Conservation (phyloP, 1,284 basidiomycete genomes). For the Ganoderma lucidum region DNA sequence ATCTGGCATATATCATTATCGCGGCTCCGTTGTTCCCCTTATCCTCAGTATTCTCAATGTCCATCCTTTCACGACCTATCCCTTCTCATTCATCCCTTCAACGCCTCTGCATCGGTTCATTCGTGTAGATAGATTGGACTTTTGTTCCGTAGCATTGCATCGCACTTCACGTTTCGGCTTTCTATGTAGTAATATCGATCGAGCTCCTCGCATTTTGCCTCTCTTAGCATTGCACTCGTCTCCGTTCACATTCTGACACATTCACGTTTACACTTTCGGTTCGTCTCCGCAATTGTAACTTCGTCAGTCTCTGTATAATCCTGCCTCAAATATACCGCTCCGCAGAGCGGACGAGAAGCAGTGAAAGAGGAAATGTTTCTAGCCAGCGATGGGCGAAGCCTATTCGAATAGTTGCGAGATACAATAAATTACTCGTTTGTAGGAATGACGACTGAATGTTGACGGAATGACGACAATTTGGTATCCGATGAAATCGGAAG, state of each 20-base stretch:
- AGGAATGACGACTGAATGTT: no score
- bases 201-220: slow-evolving; percentile 4
- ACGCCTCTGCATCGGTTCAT: slow-evolving; percentile 19
- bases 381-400: background rate
- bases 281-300: slow-evolving; percentile 29
- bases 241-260: background rate
- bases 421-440: slow-evolving; percentile 13
- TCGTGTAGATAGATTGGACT: slow-evolving; percentile 33
- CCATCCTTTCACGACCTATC: slow-evolving; percentile 14
- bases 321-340: slow-evolving; percentile 37
- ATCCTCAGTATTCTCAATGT: slow-evolving; percentile 10
- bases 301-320: slow-evolving; percentile 29
- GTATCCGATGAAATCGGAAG: background rate
- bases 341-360: slow-evolving; percentile 39
- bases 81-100: background rate
- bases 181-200: slow-evolving; percentile 31
- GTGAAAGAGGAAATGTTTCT: slow-evolving; percentile 27
- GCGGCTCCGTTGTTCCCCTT: slow-evolving; percentile 19
- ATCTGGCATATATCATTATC: slow-evolving; percentile 36
- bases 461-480: no score
- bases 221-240: slow-evolving; percentile 1
- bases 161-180: slow-evolving; percentile 7
- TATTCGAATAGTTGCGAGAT: background rate
- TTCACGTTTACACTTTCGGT: slow-evolving; percentile 11
- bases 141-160: slow-evolving; percentile 29